phyloP scores from a whole-genome alignment of 495 filamentous ascomycete species.

The Lasiosphaeria hispida region DNA sequence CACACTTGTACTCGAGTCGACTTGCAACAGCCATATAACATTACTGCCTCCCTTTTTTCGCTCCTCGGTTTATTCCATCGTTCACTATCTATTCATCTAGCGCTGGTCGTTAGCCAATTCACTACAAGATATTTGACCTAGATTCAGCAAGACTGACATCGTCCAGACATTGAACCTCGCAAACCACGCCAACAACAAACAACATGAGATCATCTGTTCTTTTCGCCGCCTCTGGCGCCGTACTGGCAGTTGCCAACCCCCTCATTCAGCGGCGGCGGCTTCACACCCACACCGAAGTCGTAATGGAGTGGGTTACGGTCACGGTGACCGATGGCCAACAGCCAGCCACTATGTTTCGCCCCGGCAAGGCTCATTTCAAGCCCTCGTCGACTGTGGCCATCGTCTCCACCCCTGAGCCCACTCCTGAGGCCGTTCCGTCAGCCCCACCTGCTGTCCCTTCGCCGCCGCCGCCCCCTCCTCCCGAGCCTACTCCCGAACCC shows the following conservation, averaged over 20 bases:
- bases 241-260: constrained; percentile 59
- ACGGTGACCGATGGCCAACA: constrained; percentile 53
- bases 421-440: constrained; percentile 6
- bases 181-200: constrained; percentile 12
- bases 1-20: no score
- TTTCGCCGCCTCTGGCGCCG: constrained; percentile 59
- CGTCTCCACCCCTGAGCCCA: constrained; percentile 14
- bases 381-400: constrained; percentile 7
- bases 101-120: constrained; percentile 11
- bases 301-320: constrained; percentile 58
- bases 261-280: constrained; percentile 58
- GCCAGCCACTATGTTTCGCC: constrained; percentile 20
- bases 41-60: constrained; percentile 11
- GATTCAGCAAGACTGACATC: constrained; percentile 16
- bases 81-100: constrained; percentile 21
- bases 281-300: constrained; percentile 53
- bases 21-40: no score
- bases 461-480: constrained; percentile 14
- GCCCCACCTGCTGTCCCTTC: constrained; percentile 5
- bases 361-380: constrained; percentile 1
- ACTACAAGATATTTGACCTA: constrained; percentile 15
- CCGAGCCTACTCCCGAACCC: constrained; percentile 17
- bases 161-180: constrained; percentile 8
- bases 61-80: constrained; percentile 8
- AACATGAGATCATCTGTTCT: constrained; percentile 71